Evolutionary conservation across 2,329 filamentous ascomycete species (phyloP), one percentile per base, ranked within the genome.

Genomic region (Penicillium sp.): DNA sequence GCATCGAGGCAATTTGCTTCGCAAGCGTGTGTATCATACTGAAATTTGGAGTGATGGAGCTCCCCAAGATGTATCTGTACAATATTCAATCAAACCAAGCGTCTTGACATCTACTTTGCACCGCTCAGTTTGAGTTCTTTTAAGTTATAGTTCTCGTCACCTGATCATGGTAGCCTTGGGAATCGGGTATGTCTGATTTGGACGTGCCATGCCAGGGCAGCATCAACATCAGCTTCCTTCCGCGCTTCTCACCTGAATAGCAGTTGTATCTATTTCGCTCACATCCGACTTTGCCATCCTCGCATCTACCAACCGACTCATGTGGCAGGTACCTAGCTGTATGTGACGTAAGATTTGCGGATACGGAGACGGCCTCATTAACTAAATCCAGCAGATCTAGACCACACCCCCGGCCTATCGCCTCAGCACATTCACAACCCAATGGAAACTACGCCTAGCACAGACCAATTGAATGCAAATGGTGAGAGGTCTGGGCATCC

Each of bases 1-100:
- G 53, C 54, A 55, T 54, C 30, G 40, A 54, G 43, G 32, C 42
- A 48, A 44, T 26, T n/a, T 27, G 39, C 37, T 54, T 50, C 37
- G 36, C 39, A 30, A 30, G 40, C n/a, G 52, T 61, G 46, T 60
- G 49, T 62, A 58, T 46, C 29, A 51, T 59, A 58, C 8, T 37
- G 43, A 21, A 33, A 18, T 21, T 18, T 27, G 37, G 17, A 15
- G 24, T 13, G 24, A 24, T 41, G 37, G 27, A 20, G n/a, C 41
- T 29, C n/a, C 13, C 18, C 15, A n/a, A 43, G 37, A 26, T 46
- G 24, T 15, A 44, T 37, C 24, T 54, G 46, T 54, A 51, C 33
- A 39, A 47, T 49, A 54, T 54, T 21, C 41, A 42, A 49, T 15
- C 23, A 40, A 32, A 12, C 33, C 20, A 30, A 42, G 12, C 32